Percentiles rank a stretch among this genome's conserved stretches.
Conservation (phyloP, 352 stramenopile species). For the Phytopythium oedochilum region DNA sequence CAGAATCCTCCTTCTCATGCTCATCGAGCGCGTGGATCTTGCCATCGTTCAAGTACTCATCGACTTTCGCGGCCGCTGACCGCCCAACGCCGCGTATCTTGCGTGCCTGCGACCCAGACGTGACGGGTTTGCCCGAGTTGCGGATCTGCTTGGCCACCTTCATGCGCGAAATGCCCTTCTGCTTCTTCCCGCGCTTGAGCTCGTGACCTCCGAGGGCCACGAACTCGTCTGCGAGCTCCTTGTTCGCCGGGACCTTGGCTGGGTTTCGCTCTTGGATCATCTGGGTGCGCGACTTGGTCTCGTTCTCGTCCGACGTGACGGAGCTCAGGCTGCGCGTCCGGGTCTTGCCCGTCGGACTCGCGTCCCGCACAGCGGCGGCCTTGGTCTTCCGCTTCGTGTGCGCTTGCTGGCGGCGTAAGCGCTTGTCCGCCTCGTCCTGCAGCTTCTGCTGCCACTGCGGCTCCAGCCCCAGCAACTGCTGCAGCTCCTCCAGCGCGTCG, state of each 20-base stretch:
- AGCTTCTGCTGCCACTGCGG: slow-evolving; percentile 45
- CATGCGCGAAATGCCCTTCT: slow-evolving; percentile 38
- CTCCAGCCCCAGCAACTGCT: slow-evolving; percentile 49
- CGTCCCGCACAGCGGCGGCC: neutral
- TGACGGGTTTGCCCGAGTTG: slow-evolving; percentile 16
- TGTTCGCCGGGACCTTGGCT: slow-evolving; percentile 26
- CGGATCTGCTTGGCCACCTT: slow-evolving; percentile 36
- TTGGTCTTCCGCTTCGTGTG: slow-evolving; percentile 12
- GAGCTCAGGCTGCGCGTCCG: neutral
- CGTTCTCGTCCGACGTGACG: neutral
- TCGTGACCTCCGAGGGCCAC: slow-evolving; percentile 33
- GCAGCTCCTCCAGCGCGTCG: slow-evolving; percentile 53
- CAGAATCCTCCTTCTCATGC: slow-evolving; percentile 3
- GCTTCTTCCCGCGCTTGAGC: slow-evolving; percentile 22
- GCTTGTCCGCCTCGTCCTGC: slow-evolving; percentile 33
- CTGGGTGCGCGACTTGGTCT: slow-evolving; percentile 10
- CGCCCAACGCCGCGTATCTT: slow-evolving; percentile 22
- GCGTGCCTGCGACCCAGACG: slow-evolving; percentile 19
- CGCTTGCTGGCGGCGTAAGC: slow-evolving; percentile 22
- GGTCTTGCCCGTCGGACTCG: neutral
- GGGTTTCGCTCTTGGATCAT: slow-evolving; percentile 32
- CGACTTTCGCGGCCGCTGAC: slow-evolving; percentile 30
- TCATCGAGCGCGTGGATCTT: slow-evolving; percentile 29
- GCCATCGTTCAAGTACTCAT: slow-evolving; percentile 26
- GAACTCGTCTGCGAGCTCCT: slow-evolving; percentile 37